Evolutionary conservation across 495 filamentous ascomycete genomes (phyloP), one percentile per base, ranked within the genome.

Genomic region (Aspergillus bertholletiae): DNA sequence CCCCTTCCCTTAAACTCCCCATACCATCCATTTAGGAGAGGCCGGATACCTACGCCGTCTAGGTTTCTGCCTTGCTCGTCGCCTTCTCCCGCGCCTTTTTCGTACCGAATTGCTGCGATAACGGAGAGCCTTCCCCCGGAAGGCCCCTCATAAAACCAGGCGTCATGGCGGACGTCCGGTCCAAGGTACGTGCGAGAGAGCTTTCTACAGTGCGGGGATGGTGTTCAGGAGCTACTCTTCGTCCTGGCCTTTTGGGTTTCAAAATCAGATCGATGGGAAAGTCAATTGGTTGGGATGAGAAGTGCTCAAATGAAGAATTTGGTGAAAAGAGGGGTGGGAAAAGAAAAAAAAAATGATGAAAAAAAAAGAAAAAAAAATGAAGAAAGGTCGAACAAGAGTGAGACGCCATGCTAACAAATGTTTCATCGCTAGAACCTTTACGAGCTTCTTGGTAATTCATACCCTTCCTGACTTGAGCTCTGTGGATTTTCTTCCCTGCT

Each of bases 381-480:
- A 51, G n/a, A 20, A 23, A 51, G 40, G 30, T 39, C 12, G 3
- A 26, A 24, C 17, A 46, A 22, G 23, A 32, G 8, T 12, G 39
- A 51, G 21, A 49, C 17, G 17, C 35, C 44, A 50, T 39, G 62
- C 67, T 72, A 60, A 70, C 69, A 28, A 28, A 39, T 50, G 48
- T 59, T 48, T 56, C 24, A 53, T 41, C 49, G 12, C 63, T 55
- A 76, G 90, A 95, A 95, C 80, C 80, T 84, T 57, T 95, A 84
- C 81, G 89, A 89, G 81, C 81, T 90, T 77, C 89, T 95, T 78
- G 89, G 90, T 94, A 87, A 68, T 73, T 74, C 68, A 64, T 59
- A 65, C 61, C 67, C 65, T 57, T 7, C 55, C 58, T 59, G 26
- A 45, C 18, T 34, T 46, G 37, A 22, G 47, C 45, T 13, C 21